Evolutionary conservation across 2,329 filamentous ascomycete species (phyloP).

Genomic region (Colletotrichum trifolii): DNA sequence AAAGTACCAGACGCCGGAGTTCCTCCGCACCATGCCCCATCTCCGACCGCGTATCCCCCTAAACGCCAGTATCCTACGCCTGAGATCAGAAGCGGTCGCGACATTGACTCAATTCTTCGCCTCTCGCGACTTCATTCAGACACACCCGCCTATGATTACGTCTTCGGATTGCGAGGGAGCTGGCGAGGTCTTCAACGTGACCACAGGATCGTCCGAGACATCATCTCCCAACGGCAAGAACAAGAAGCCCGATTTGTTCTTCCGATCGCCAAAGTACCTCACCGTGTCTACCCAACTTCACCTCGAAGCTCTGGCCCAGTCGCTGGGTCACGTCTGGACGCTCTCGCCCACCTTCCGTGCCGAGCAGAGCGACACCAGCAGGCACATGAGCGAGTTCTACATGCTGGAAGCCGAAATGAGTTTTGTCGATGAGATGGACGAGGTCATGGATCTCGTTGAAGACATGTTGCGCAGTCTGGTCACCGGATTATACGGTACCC

Average conservation of each 20-base stretch:
- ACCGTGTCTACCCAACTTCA: constrained; percentile 96
- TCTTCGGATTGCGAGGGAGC: constrained; percentile 98
- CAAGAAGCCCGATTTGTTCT: constrained; percentile 70
- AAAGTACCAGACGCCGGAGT: constrained; percentile 93
- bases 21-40: constrained; percentile 88
- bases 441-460: constrained; percentile 84
- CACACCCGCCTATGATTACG: constrained; percentile 93
- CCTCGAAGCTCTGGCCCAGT: constrained; percentile 89
- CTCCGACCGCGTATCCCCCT: constrained; percentile 84
- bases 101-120: constrained; percentile 82
- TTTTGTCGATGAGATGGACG: constrained; percentile 76
- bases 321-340: constrained; percentile 92
- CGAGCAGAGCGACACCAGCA: constrained; percentile 90
- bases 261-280: constrained; percentile 88
- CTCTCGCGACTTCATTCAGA: constrained; percentile 77
- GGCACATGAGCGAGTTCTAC: constrained; percentile 97
- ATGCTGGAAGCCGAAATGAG: constrained; percentile 95
- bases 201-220: constrained; percentile 49
- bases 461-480: constrained; percentile 73
- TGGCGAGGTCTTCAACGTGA: constrained; percentile 88
- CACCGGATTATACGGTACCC: constrained; percentile 52
- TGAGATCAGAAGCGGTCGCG: constrained; percentile 84
- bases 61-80: constrained; percentile 81
- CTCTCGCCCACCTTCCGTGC: constrained; percentile 94
- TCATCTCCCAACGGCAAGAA: constrained; percentile 45